phyloP scores from a whole-genome alignment of 2,329 filamentous ascomycete species.

The Cadophora luteo-olivacea region DNA sequence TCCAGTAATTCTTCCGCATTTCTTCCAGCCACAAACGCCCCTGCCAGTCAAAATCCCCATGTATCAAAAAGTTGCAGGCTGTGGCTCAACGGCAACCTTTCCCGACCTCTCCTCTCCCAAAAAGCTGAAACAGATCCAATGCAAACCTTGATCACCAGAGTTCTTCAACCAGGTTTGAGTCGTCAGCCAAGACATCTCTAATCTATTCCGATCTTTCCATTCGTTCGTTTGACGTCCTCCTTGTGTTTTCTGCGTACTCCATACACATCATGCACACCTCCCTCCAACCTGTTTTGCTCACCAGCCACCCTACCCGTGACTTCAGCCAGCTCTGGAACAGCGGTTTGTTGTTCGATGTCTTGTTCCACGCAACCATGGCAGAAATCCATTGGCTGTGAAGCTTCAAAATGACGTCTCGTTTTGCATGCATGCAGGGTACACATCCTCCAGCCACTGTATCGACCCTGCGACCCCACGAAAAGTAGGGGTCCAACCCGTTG shows the following conservation, averaged over 20 bases:
- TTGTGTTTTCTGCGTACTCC: not conserved
- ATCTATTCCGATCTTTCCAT: not conserved
- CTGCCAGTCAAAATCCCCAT: not conserved
- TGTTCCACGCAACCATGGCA: not conserved
- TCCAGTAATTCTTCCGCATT: not conserved
- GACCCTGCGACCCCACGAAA: not conserved
- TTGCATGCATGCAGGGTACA: not conserved
- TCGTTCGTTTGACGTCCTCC: not conserved
- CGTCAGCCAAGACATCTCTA: conserved; percentile 20
- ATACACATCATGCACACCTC: not conserved
- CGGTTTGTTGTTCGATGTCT: not conserved
- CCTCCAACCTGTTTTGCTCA: conserved; percentile 2
- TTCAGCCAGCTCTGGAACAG: not conserved
- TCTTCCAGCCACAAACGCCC: conserved; percentile 14
- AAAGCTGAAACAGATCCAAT: not conserved
- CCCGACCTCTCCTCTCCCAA: not conserved
- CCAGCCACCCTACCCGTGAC: not conserved
- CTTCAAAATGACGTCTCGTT: conserved; percentile 6
- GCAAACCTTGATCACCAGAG: not conserved
- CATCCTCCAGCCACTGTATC: not conserved
- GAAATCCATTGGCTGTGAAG: conserved; percentile 13
- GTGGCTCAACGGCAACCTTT: conserved; percentile 3
- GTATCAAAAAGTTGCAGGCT: not conserved
- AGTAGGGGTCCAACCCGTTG: conserved; percentile 15
- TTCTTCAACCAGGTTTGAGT: conserved; percentile 8